These are phyloP conservation scores for Puccinia hordei DNA, from an alignment of 1,284 basidiomycete genomes.

Conservation along the genomic window DNA sequence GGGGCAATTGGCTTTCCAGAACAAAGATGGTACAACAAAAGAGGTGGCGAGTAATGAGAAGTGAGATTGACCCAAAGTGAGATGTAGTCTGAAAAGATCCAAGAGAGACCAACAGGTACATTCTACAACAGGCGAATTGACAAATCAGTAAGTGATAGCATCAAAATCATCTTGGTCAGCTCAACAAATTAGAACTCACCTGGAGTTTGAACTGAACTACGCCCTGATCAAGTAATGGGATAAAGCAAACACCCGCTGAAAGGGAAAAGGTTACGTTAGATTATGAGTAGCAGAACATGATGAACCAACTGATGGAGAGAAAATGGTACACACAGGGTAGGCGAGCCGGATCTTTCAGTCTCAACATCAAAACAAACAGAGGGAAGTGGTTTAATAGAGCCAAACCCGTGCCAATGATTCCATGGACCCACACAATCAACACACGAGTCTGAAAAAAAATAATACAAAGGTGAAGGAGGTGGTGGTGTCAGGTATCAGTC, in stretches of 20 bases:
- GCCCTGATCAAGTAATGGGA: background rate
- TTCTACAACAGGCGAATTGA: slow-evolving; percentile 11
- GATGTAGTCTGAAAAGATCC: slow-evolving; percentile 50
- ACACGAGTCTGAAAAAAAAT: slow-evolving; percentile 66
- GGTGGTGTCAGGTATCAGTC: slow-evolving; percentile 28
- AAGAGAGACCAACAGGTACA: slow-evolving; percentile 43
- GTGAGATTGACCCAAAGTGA: slow-evolving; percentile 45
- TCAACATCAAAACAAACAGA: slow-evolving; percentile 80
- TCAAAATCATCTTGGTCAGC: background rate
- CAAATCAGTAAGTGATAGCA: background rate
- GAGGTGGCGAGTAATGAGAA: slow-evolving; percentile 44
- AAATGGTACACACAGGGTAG: slow-evolving; percentile 68
- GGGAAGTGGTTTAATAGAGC: slow-evolving; percentile 87
- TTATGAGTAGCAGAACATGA: background rate
- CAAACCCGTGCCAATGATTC: slow-evolving; percentile 68
- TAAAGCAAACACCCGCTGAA: slow-evolving; percentile 47
- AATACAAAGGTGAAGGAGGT: background rate
- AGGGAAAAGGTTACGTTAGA: background rate
- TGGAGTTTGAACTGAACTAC: slow-evolving; percentile 22
- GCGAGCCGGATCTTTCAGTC: slow-evolving; percentile 80
- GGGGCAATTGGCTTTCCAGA: slow-evolving; percentile 45
- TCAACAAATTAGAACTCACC: background rate
- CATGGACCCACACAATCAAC: slow-evolving; percentile 67
- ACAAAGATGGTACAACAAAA: slow-evolving; percentile 36
- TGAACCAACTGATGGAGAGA: slow-evolving; percentile 1